phyloP scores from a whole-genome alignment of 2,329 filamentous ascomycete genomes.

The Biscogniauxia marginata region DNA sequence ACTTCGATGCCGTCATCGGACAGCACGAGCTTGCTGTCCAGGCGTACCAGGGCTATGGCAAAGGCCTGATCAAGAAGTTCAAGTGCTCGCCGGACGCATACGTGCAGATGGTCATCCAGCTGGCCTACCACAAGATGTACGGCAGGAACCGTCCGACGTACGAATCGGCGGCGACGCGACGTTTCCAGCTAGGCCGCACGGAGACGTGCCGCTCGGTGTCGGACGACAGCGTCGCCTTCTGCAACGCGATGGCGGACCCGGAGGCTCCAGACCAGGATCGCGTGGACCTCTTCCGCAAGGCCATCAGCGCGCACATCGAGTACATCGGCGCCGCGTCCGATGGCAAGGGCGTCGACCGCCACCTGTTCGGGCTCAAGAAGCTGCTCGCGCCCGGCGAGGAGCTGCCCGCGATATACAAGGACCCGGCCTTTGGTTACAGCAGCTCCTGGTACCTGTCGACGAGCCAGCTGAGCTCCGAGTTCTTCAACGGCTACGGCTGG shows the following conservation, averaged over 20 bases:
- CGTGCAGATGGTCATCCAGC: conserved; percentile 97
- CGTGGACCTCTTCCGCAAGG: conserved; percentile 76
- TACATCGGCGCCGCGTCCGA: conserved; percentile 90
- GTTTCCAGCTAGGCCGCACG: conserved; percentile 94
- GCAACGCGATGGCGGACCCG: conserved; percentile 77
- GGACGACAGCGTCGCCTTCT: conserved; percentile 89
- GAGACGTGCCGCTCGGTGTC: conserved; percentile 93
- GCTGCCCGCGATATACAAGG: conserved; percentile 78
- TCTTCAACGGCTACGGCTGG: conserved; percentile 99
- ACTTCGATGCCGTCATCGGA: conserved; percentile 80
- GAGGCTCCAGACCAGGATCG: conserved; percentile 61
- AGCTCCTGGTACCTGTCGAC: conserved; percentile 86
- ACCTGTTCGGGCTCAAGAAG: conserved; percentile 97
- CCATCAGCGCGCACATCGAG: conserved; percentile 77
- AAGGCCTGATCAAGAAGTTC: conserved; percentile 99
- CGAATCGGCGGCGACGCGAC: conserved; percentile 90
- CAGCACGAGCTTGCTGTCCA: conserved; percentile 91
- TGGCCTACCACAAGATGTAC: conserved; percentile 99
- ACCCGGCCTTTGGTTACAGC: conserved; percentile 82
- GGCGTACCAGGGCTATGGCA: conserved; percentile 95
- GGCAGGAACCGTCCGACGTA: conserved; percentile 97
- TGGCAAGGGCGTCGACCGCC: conserved; percentile 90
- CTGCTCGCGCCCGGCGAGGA: conserved; percentile 78
- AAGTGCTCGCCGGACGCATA: conserved; percentile 97
- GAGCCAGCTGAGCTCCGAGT: conserved; percentile 90